phyloP scores from a whole-genome alignment of 371 early-diverging fungal genomes.

The Actinomucor elegans region DNA sequence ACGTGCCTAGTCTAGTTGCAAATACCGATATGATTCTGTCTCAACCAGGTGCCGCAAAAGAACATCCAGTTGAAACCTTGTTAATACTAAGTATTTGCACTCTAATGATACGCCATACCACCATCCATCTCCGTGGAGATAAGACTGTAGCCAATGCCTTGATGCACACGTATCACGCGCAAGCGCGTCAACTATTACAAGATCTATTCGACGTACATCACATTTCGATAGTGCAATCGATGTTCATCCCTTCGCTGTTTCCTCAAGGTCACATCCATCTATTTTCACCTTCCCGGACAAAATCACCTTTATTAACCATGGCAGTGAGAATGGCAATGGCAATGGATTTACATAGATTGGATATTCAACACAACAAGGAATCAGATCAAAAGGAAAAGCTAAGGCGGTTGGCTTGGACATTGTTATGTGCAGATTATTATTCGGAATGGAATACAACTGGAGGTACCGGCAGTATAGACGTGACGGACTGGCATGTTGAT shows the following conservation, averaged over 20 bases:
- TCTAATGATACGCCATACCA: conserved; percentile 42
- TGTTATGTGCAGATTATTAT: conserved; percentile 46
- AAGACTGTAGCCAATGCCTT: conserved; percentile 26
- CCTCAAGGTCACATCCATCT: conserved; percentile 38
- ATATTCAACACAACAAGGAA: conserved; percentile 19
- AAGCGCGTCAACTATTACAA: conserved; percentile 38
- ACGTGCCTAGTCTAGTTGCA: conserved; percentile 29
- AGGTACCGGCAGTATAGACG: conserved; percentile 30
- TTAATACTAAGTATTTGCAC: conserved; percentile 39
- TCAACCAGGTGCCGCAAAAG: conserved; percentile 29
- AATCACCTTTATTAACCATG: conserved; percentile 23
- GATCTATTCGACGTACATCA: conserved; percentile 47
- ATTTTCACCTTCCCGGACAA: conserved; percentile 29
- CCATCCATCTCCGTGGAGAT: conserved; percentile 24
- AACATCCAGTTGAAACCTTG: conserved; percentile 30
- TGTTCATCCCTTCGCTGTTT: conserved; percentile 40
- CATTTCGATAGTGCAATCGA: conserved; percentile 37
- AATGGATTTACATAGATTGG: conserved; percentile 40
- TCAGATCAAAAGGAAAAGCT: conserved; percentile 32
- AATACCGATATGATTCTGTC: conserved; percentile 36
- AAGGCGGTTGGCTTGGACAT: conserved; percentile 45
- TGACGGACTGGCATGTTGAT: conserved; percentile 43
- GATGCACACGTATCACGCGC: conserved; percentile 35
- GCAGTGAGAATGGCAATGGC: conserved; percentile 37
- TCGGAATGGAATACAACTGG: conserved; percentile 38